Evolutionary conservation across 1,284 basidiomycete species (phyloP).

Genomic region (Trichosporon sp.): DNA sequence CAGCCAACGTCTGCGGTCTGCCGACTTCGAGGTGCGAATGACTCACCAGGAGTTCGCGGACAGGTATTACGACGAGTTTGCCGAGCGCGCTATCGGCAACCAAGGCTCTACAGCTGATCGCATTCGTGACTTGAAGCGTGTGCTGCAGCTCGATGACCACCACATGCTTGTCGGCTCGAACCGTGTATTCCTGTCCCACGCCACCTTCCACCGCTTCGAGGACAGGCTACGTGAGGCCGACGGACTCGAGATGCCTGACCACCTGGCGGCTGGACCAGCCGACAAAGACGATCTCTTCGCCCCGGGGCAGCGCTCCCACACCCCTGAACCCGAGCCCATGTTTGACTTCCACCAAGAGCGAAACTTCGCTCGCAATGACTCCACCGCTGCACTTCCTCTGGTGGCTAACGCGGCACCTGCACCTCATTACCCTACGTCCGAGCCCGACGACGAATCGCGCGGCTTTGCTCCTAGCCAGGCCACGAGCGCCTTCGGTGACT

Average conservation of each 20-base stretch:
- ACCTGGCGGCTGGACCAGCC: slow-evolving; percentile 28
- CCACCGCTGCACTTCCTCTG: slow-evolving; percentile 57
- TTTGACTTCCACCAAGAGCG: slow-evolving; percentile 23
- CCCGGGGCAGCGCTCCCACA: slow-evolving; percentile 56
- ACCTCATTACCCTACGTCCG: slow-evolving; percentile 53
- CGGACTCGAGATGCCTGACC: slow-evolving; percentile 62
- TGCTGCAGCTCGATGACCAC: slow-evolving; percentile 62
- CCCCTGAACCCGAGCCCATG: slow-evolving; percentile 22
- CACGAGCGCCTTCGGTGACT: slow-evolving; percentile 65
- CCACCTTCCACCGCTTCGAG: slow-evolving; percentile 82
- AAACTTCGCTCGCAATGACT: slow-evolving; percentile 29
- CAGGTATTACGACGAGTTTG: slow-evolving; percentile 63
- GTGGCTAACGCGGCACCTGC: slow-evolving; percentile 74
- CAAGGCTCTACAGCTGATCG: slow-evolving; percentile 47
- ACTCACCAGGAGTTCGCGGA: slow-evolving; percentile 82
- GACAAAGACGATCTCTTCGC: slow-evolving; percentile 60
- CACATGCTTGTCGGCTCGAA: slow-evolving; percentile 75
- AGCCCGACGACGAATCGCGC: slow-evolving; percentile 68
- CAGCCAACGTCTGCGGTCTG: slow-evolving; percentile 60
- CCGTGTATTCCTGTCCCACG: slow-evolving; percentile 87
- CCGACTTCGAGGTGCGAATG: slow-evolving; percentile 75
- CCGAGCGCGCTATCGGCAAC: slow-evolving; percentile 43
- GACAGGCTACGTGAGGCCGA: slow-evolving; percentile 78
- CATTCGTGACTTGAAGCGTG: slow-evolving; percentile 54
- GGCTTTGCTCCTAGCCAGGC: slow-evolving; percentile 60